Evolutionary conservation across 2,329 filamentous ascomycete species (phyloP), one percentile per base, ranked within the genome.

Genomic region (Exophiala phaeomuriformis): DNA sequence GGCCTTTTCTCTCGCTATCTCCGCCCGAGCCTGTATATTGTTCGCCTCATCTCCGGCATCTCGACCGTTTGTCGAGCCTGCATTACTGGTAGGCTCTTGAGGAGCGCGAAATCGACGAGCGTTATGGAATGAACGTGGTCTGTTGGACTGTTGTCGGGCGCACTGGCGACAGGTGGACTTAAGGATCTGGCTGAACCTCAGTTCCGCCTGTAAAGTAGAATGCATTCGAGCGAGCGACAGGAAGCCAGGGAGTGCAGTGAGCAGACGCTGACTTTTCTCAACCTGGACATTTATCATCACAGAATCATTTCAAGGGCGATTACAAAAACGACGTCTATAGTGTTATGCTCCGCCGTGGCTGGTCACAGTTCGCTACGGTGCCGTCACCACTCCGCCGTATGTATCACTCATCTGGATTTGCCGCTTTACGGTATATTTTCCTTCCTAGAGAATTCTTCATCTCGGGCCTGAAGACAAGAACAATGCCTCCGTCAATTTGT

Each of bases 401-500:
- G 6, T 9, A 36, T 19, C 28, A 10, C 5, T 41, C 7, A 12
- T 10, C 19, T 10, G 12, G 10, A 31, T 45, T 45, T 19, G 28
- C 28, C 30, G 42, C 28, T 45, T 32, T 45, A 31, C 32, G 29
- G 32, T 2, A 10, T 9, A 31, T 45, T 45, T 19, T 45, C 32
- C 42, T 27, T 45, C 4, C 32, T 10, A 31, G 30, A 19, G 9
- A 4, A 10, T 45, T 45, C 30, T 41, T 41, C 28, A 45, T 9
- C 30, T 5, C 3, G 4, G 3, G 32, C 12, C 5, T 32, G 28
- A 31, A n/a, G 42, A 31, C 30, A 29, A 32, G 10, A 45, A 47
- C 8, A 35, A 95, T 96, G 91, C 78, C 90, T 5, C 88, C 90
- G 27, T 78, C 80, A 19, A 73, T 79, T 27, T 98, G 93, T 68